Conservation (phyloP, 371 early-diverging fungal genomes). For the Massospora cicadina region DNA sequence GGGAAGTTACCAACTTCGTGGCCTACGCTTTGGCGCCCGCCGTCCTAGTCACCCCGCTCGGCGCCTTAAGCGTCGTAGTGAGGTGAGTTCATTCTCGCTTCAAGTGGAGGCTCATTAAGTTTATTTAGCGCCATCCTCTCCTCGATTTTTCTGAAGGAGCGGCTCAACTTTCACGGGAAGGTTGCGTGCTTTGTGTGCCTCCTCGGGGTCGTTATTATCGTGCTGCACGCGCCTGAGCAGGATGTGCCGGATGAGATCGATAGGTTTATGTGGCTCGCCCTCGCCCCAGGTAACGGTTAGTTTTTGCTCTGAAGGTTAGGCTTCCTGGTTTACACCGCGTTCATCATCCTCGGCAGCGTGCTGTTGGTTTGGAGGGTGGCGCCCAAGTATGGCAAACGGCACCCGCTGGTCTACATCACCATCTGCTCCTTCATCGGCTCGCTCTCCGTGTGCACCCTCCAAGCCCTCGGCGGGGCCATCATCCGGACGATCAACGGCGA, state of each 20-base stretch:
- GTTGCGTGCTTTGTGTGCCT: slow-evolving; percentile 83
- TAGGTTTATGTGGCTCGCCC: slow-evolving; percentile 50
- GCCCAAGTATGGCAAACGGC: slow-evolving; percentile 66
- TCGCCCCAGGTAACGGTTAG: slow-evolving; percentile 39
- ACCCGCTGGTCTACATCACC: slow-evolving; percentile 69
- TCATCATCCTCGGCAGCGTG: slow-evolving; percentile 35
- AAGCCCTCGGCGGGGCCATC: slow-evolving; percentile 79
- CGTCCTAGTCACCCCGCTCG: slow-evolving; percentile 88
- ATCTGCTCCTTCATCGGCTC: slow-evolving; percentile 82
- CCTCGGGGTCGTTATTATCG: slow-evolving; percentile 74
- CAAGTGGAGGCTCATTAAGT: neutral
- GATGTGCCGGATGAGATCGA: slow-evolving; percentile 57
- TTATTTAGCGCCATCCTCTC: slow-evolving; percentile 64
- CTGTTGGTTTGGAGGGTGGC: slow-evolving; percentile 59
- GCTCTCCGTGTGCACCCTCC: slow-evolving; percentile 83
- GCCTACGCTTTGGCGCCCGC: slow-evolving; percentile 92
- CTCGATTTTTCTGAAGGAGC: slow-evolving; percentile 73
- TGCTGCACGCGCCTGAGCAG: slow-evolving; percentile 85
- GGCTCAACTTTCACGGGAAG: slow-evolving; percentile 63
- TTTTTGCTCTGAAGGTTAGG: slow-evolving; percentile 20
- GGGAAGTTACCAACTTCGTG: slow-evolving; percentile 83
- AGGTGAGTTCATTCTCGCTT: slow-evolving; percentile 16
- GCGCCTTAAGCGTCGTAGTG: slow-evolving; percentile 76
- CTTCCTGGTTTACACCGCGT: slow-evolving; percentile 58
- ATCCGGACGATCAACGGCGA: slow-evolving; percentile 63